A percentile compares a stretch with the other conserved stretches of the same genome.
phyloP scores from a whole-genome alignment of 2,329 filamentous ascomycete species.

The Metarhizium anisopliae region DNA sequence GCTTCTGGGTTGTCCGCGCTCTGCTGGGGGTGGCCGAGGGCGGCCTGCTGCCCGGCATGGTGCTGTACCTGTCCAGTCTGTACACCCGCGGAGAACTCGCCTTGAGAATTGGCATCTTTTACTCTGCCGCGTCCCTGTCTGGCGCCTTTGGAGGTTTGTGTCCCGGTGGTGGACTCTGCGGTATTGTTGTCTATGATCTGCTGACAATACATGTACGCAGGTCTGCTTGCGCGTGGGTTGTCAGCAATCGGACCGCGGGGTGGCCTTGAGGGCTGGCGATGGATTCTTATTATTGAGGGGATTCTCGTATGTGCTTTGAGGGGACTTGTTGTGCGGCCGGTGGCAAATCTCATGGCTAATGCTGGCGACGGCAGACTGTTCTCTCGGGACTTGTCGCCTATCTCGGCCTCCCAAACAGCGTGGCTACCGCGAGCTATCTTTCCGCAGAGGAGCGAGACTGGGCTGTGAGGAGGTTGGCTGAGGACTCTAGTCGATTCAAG shows the following conservation, averaged over 20 bases:
- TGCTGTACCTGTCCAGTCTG: constrained; percentile 66
- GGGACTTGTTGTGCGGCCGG: neutral
- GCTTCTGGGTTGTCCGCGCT: constrained; percentile 58
- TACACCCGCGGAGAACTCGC: constrained; percentile 67
- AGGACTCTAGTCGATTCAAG: constrained; percentile 26
- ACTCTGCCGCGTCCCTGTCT: constrained; percentile 60
- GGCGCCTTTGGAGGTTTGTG: constrained; percentile 56
- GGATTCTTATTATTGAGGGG: constrained; percentile 54
- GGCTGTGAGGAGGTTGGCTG: constrained; percentile 34
- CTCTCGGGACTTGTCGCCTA: constrained; percentile 42
- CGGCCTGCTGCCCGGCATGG: constrained; percentile 60
- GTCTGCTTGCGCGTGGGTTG: constrained; percentile 67
- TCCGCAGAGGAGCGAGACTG: constrained; percentile 40
- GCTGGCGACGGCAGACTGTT: constrained; percentile 33
- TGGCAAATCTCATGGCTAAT: neutral
- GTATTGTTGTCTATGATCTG: constrained; percentile 33
- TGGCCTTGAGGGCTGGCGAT: constrained; percentile 63
- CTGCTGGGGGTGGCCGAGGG: constrained; percentile 61
- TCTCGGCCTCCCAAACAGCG: constrained; percentile 45
- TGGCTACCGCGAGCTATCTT: constrained; percentile 45
- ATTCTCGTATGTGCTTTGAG: constrained; percentile 27
- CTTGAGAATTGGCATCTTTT: constrained; percentile 63
- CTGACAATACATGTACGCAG: constrained; percentile 49
- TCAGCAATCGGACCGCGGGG: constrained; percentile 48
- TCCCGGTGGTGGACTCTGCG: constrained; percentile 45